Evolutionary conservation across 1,139 yeast genomes (phyloP), one percentile per base, ranked within the genome.

Genomic region (Yamadazyma diddensiae): DNA sequence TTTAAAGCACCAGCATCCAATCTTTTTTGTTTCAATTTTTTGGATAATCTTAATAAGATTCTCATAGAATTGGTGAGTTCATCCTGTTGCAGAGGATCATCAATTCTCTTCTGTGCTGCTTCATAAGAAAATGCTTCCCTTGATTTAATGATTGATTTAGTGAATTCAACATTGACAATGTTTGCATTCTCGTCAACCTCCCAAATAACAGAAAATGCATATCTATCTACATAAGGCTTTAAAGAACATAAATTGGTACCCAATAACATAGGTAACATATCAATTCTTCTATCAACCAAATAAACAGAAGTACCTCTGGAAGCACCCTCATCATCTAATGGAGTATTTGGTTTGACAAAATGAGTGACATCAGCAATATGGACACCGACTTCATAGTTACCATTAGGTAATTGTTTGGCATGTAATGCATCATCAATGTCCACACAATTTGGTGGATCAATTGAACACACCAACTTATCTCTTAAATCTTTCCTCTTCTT

Each of bases 291-390:
- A 56, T 94, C 98, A n/a, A 94, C 98, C 41, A 94, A 70, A 59
- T 94, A 94, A 3, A 92, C 97, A 4, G 98, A 90, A 0, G 98
- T 94, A 53, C 97, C 97, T 59, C 99, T 77, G 2, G 95, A 73
- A 1, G 97, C 95, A 59, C 97, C 99, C 62, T 94, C 99, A 30
- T 78, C 83, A 56, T 94, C 98, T 39, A 94, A 69, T 0, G 98
- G 81, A 4, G 97, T 88, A 43, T 82, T 84, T 1, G 98, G 82
- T 57, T 88, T 87, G 30, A 94, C 98, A 51, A 94, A 94, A 59
- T 94, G 95, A 1, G 97, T 87, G 15, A 94, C 99, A 64, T 94
- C 99, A 5, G 99, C 99, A 65, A 94, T 94, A 56, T 94, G 99
- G 21, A 94, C 99, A 52, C 99, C 98, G 32, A 94, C 95, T 57